phyloP scores from a whole-genome alignment of 1,284 basidiomycete genomes.

The Rhodotorula sp. region DNA sequence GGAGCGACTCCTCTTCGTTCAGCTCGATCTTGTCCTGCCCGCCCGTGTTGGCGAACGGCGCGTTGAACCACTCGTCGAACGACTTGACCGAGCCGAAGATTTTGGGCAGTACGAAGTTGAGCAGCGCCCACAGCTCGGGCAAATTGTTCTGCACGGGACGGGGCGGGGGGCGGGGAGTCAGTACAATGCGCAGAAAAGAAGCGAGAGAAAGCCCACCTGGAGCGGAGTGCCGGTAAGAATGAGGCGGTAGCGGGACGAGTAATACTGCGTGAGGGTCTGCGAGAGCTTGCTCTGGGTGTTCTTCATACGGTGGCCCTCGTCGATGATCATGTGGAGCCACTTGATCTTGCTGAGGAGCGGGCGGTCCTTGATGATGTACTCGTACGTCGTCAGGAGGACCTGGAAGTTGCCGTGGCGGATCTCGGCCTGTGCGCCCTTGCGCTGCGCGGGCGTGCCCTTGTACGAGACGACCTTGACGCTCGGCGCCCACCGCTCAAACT shows the following conservation, averaged over 20 bases:
- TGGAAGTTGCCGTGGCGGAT: slow-evolving; percentile 83
- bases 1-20: slow-evolving; percentile 98
- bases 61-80: slow-evolving; percentile 99
- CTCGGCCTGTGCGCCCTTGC: slow-evolving; percentile 71
- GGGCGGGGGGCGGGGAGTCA: neutral
- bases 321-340: slow-evolving; percentile 99
- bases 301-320: slow-evolving; percentile 99
- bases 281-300: slow-evolving; percentile 95
- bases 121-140: slow-evolving; percentile 94
- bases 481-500: slow-evolving; percentile 98
- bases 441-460: slow-evolving; percentile 87
- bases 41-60: slow-evolving; percentile 97
- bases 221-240: slow-evolving; percentile 97
- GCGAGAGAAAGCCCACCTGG: slow-evolving; percentile 57
- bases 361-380: slow-evolving; percentile 98
- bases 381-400: slow-evolving; percentile 94
- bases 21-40: slow-evolving; percentile 96
- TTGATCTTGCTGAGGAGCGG: slow-evolving; percentile 86
- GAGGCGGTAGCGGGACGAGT: slow-evolving; percentile 89
- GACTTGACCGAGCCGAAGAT: slow-evolving; percentile 99
- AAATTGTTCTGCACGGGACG: slow-evolving; percentile 72
- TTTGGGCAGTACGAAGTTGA: slow-evolving; percentile 97
- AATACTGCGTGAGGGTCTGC: slow-evolving; percentile 89
- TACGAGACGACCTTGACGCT: slow-evolving; percentile 81
- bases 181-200: neutral